These are phyloP conservation scores for Didymella pomorum DNA, from an alignment of 2,329 filamentous ascomycete genomes.

Conservation along the genomic window DNA sequence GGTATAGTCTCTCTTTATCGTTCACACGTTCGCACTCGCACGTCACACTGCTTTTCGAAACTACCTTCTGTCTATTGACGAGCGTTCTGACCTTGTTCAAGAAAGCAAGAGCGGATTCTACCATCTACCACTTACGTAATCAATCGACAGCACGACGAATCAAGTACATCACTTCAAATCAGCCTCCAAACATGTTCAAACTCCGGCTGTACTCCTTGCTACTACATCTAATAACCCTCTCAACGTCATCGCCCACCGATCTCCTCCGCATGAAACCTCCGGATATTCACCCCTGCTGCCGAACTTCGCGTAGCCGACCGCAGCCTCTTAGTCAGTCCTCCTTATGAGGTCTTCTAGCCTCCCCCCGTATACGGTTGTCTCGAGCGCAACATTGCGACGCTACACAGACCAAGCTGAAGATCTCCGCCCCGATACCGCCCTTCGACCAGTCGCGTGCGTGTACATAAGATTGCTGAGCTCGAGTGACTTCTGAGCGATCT, in stretches of 20 bases:
- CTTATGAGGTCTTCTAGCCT: too few relatives aligned
- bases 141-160: constrained; percentile 13
- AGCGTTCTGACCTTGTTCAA: neutral
- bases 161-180: neutral
- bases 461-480: too few relatives aligned
- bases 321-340: too few relatives aligned
- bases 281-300: neutral
- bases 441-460: too few relatives aligned
- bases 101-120: neutral
- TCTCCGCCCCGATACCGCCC: too few relatives aligned
- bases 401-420: too few relatives aligned
- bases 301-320: neutral
- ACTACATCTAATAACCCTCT: neutral
- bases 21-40: neutral
- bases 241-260: neutral
- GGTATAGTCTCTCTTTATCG: constrained; percentile 34
- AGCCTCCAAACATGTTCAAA: neutral
- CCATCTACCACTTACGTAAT: constrained; percentile 18
- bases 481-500: too few relatives aligned
- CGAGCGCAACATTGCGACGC: too few relatives aligned
- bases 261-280: neutral
- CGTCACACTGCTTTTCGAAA: neutral
- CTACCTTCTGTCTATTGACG: neutral
- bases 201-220: neutral
- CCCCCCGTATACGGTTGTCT: too few relatives aligned